Evolutionary conservation across 108 stramenopile genomes (phyloP).

Genomic region (Skeletonema grethae): DNA sequence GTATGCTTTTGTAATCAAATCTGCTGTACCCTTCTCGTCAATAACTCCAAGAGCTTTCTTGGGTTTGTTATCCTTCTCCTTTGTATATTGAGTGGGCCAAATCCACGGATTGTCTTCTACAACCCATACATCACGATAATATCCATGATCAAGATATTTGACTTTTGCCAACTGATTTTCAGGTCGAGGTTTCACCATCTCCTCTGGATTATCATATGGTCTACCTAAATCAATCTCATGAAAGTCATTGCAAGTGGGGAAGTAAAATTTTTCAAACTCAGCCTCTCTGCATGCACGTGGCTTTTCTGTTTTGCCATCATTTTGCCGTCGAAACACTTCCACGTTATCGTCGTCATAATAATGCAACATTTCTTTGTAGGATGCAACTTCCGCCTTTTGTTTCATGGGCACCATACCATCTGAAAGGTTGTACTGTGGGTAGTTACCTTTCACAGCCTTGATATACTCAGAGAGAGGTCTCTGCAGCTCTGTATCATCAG

Average conservation of each 20-base stretch:
- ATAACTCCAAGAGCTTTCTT: slow-evolving; percentile 13
- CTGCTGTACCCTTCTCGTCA: slow-evolving; percentile 18
- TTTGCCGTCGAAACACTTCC: not conserved
- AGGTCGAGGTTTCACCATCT: slow-evolving; percentile 16
- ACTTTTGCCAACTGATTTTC: slow-evolving; percentile 39
- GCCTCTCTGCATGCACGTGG: slow-evolving; percentile 27
- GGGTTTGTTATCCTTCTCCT: slow-evolving; percentile 18
- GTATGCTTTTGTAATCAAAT: slow-evolving; percentile 30
- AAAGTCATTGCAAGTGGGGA: slow-evolving; percentile 66
- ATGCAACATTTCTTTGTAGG: not conserved
- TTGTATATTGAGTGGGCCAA: slow-evolving; percentile 23
- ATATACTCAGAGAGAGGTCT: not conserved
- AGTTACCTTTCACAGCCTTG: not conserved
- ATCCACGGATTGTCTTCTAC: slow-evolving; percentile 41
- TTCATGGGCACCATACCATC: slow-evolving; percentile 7
- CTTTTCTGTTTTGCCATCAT: slow-evolving; percentile 6
- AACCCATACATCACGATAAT: slow-evolving; percentile 69
- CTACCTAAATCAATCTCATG: slow-evolving; percentile 59
- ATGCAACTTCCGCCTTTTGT: slow-evolving; percentile 12
- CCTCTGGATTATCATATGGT: slow-evolving; percentile 40
- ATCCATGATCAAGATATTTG: slow-evolving; percentile 60
- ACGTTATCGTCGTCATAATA: slow-evolving; percentile 37
- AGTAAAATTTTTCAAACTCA: slow-evolving; percentile 38
- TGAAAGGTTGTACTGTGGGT: slow-evolving; percentile 1
- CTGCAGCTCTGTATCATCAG: not conserved